Evolutionary conservation across 257 asterid species (phyloP), one percentile per base, ranked within the genome.

Genomic region (Nemophila menziesii): DNA sequence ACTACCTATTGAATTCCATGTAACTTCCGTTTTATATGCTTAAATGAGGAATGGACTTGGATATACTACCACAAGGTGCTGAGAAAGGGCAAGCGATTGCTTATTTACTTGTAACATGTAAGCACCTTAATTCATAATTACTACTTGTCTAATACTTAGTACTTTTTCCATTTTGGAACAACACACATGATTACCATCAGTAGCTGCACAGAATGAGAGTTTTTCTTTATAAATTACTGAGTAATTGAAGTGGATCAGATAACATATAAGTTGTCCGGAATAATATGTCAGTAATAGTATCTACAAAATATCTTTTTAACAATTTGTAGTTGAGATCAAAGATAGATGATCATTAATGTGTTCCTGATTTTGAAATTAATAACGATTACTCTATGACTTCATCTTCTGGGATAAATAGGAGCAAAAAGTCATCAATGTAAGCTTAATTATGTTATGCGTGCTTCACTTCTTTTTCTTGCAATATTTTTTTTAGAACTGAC

Each of bases 1-100:
- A n/a, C n/a, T n/a, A n/a, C n/a, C n/a, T n/a, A n/a, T n/a, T n/a
- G n/a, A n/a, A n/a, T n/a, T n/a, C n/a, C n/a, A n/a, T n/a, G n/a
- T n/a, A n/a, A n/a, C n/a, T n/a, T n/a, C n/a, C n/a, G n/a, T n/a
- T n/a, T n/a, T n/a, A n/a, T n/a, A n/a, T n/a, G n/a, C n/a, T n/a
- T n/a, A n/a, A n/a, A n/a, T n/a, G 99, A 20, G 99, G 99, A 60
- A 75, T 75, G 83, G 96, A 85, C 74, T 66, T 90, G 67, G 99
- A 90, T 68, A 77, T 90, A 56, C 58, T 85, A 65, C 94, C 99
- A 11, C 93, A 77, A 69, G 94, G 99, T 48, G 99, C 99, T 55
- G 99, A 96, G 38, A 90, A 90, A 73, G 99, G 99, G 65, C 96
- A 85, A 65, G 99, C 99, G 52, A 93, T 90, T 58, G 94, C 94